These are phyloP conservation scores for Ustilago cynodontis DNA, from an alignment of 1,284 basidiomycete species.

Conservation along the genomic window DNA sequence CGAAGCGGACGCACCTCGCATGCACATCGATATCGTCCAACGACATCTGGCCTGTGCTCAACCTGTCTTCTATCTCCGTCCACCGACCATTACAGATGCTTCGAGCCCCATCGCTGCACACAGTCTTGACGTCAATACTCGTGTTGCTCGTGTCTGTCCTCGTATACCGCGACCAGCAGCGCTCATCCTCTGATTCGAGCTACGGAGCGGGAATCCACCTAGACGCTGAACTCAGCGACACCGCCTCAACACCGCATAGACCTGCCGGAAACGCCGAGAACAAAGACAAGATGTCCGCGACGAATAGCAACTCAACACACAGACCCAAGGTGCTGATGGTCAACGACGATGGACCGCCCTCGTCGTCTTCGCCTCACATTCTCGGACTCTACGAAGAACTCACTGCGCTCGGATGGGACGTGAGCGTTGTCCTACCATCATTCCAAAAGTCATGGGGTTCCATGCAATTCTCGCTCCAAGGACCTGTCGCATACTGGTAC, in stretches of 20 bases:
- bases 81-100: slow-evolving; percentile 15
- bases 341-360: slow-evolving; percentile 68
- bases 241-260: neutral
- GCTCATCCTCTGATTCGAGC: neutral
- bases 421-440: slow-evolving; percentile 66
- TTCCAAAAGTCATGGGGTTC: slow-evolving; percentile 63
- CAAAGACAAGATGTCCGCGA: neutral
- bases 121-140: slow-evolving; percentile 32
- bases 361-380: slow-evolving; percentile 62
- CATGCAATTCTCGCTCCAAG: slow-evolving; percentile 59
- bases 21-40: neutral
- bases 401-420: slow-evolving; percentile 58
- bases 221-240: slow-evolving; percentile 35
- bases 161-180: slow-evolving; percentile 21
- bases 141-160: slow-evolving; percentile 33
- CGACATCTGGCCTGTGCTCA: neutral
- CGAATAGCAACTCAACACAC: slow-evolving; percentile 6
- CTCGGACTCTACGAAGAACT: slow-evolving; percentile 61
- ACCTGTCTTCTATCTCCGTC: neutral
- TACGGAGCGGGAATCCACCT: slow-evolving; percentile 19
- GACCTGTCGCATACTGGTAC: slow-evolving; percentile 65
- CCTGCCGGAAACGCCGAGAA: neutral
- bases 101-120: slow-evolving; percentile 23
- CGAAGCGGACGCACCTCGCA: neutral
- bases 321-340: slow-evolving; percentile 58